Conservation (phyloP, 352 stramenopile species). For the Pythium chondricola region DNA sequence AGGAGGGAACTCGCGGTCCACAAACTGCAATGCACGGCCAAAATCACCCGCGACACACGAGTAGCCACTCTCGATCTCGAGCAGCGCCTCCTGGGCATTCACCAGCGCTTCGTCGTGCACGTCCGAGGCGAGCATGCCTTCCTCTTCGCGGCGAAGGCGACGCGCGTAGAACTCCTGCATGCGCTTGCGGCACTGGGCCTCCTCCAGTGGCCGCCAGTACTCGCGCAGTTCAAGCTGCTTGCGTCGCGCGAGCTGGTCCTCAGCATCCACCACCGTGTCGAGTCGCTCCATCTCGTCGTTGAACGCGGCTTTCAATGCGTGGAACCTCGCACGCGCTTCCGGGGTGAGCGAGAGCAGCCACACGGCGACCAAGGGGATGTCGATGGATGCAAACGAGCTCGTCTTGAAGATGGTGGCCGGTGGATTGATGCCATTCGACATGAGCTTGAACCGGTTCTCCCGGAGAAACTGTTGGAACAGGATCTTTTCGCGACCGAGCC, state of each 20-base stretch:
- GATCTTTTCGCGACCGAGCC: constrained; percentile 85
- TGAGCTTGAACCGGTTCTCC: constrained; percentile 92
- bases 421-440: constrained; percentile 89
- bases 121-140: constrained; percentile 46
- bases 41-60: constrained; percentile 71
- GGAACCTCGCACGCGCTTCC: constrained; percentile 85
- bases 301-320: constrained; percentile 84
- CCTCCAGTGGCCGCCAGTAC: constrained; percentile 56
- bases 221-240: constrained; percentile 43
- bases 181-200: constrained; percentile 56
- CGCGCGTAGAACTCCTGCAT: constrained; percentile 76
- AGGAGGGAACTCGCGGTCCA: constrained; percentile 87
- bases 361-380: constrained; percentile 85
- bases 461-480: constrained; percentile 92
- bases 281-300: constrained; percentile 79
- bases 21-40: constrained; percentile 78
- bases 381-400: constrained; percentile 84
- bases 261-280: constrained; percentile 71
- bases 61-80: constrained; percentile 84
- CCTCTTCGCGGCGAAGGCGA: constrained; percentile 57
- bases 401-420: constrained; percentile 88
- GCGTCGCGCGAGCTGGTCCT: constrained; percentile 47
- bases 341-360: constrained; percentile 83
- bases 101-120: constrained; percentile 67
- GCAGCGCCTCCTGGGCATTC: constrained; percentile 74